Conservation (phyloP, 305 asterid genomes). For the Fraxinus nigra region DNA sequence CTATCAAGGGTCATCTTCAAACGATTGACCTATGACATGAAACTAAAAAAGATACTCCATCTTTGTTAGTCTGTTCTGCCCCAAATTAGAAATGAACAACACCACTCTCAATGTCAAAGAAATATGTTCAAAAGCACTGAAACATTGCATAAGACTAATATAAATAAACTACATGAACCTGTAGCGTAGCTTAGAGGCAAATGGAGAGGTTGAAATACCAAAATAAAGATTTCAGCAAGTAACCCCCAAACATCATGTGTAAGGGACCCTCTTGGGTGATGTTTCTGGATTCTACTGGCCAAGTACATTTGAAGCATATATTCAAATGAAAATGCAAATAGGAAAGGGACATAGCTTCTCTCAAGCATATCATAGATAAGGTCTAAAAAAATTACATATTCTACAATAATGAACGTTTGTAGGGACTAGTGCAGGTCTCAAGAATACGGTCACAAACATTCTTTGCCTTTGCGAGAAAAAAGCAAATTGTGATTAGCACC, state of each 20-base stretch:
- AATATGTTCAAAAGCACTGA: neutral
- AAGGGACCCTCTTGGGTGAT: slow-evolving; percentile 6
- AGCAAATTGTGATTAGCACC: neutral
- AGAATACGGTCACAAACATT: slow-evolving; percentile 1
- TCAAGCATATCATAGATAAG: neutral
- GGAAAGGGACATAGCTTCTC: neutral
- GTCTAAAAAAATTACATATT: neutral
- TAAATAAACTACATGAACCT: neutral
- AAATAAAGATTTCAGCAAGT: neutral
- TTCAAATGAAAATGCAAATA: neutral
- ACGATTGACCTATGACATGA: neutral
- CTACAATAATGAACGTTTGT: neutral
- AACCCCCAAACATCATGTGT: neutral
- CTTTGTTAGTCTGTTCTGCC: neutral
- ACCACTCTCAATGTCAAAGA: neutral
- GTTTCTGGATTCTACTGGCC: neutral
- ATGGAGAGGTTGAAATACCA: neutral
- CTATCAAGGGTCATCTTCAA: neutral
- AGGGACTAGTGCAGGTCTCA: neutral
- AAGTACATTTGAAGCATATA: neutral
- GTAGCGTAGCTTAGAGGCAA: neutral
- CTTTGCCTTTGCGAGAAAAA: neutral
- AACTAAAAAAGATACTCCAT: neutral
- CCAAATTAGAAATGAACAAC: neutral
- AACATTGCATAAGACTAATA: neutral